Evolutionary conservation across 345 rosid species (phyloP).

Genomic region (Alliaria petiolata): DNA sequence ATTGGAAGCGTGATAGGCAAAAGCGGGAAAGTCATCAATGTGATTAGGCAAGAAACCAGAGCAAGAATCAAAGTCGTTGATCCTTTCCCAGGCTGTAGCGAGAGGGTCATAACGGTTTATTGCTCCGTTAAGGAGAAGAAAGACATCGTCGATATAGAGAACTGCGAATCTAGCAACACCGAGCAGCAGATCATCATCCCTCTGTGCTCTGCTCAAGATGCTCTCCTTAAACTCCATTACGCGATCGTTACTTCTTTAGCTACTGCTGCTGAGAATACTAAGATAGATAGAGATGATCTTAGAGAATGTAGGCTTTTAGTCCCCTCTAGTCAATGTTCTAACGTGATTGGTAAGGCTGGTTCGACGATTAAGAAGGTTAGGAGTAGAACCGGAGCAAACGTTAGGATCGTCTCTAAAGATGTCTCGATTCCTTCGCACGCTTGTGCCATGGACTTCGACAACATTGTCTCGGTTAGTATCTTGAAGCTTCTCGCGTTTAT

Average conservation of each 20-base stretch:
- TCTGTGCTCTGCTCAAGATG: slow-evolving; percentile 85
- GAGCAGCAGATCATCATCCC: slow-evolving; percentile 38
- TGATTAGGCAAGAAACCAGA: slow-evolving; percentile 83
- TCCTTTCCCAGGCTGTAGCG: slow-evolving; percentile 70
- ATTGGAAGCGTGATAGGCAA: slow-evolving; percentile 98
- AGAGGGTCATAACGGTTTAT: slow-evolving; percentile 73
- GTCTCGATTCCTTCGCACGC: slow-evolving; percentile 72
- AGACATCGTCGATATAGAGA: slow-evolving; percentile 58
- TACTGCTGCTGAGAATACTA: slow-evolving; percentile 47
- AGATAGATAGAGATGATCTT: slow-evolving; percentile 47
- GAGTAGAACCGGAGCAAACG: slow-evolving; percentile 57
- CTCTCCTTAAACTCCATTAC: slow-evolving; percentile 71
- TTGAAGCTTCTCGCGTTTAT: neutral
- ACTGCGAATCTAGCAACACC: slow-evolving; percentile 36
- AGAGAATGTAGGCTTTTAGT: slow-evolving; percentile 87
- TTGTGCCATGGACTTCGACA: slow-evolving; percentile 94
- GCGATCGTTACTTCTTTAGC: slow-evolving; percentile 62
- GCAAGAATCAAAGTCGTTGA: slow-evolving; percentile 93
- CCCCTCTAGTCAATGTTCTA: slow-evolving; percentile 92
- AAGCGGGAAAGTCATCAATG: slow-evolving; percentile 80
- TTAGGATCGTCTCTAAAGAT: slow-evolving; percentile 78
- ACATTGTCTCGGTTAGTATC: slow-evolving; percentile 66
- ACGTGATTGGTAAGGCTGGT: slow-evolving; percentile 89
- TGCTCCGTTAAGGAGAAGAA: slow-evolving; percentile 68
- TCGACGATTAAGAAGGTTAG: slow-evolving; percentile 73